Conservation (phyloP, 352 stramenopile species). For the Globisporangium recalcitrans region DNA sequence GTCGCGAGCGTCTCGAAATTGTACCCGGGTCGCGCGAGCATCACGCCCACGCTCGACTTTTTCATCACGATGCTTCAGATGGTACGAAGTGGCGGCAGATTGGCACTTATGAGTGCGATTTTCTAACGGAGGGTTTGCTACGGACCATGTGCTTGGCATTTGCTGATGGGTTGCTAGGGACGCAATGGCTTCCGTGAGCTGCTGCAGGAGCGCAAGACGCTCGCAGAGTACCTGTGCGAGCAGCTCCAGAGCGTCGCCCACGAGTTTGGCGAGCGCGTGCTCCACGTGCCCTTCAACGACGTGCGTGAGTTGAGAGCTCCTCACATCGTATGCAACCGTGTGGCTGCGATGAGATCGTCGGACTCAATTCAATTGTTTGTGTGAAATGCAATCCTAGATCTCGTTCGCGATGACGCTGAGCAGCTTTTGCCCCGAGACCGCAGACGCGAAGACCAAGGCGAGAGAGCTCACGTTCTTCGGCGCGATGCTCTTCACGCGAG, state of each 20-base stretch:
- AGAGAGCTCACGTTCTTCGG: slow-evolving; percentile 88
- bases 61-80: slow-evolving; percentile 99
- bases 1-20: slow-evolving; percentile 87
- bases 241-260: slow-evolving; percentile 68
- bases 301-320: too few species aligned
- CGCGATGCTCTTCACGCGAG: slow-evolving; percentile 97
- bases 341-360: too few species aligned
- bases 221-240: slow-evolving; percentile 70
- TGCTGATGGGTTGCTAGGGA: slow-evolving; percentile 23
- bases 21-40: slow-evolving; percentile 95
- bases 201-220: slow-evolving; percentile 78
- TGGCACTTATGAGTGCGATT: too few species aligned
- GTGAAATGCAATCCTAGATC: slow-evolving; percentile 59
- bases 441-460: slow-evolving; percentile 28
- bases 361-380: too few species aligned
- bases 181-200: slow-evolving; percentile 85
- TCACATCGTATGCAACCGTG: too few species aligned
- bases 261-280: slow-evolving; percentile 87
- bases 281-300: slow-evolving; percentile 90
- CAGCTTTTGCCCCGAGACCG: slow-evolving; percentile 29
- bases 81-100: slow-evolving; percentile 47
- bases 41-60: slow-evolving; percentile 93
- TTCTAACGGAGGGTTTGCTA: too few species aligned
- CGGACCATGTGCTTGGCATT: too few species aligned
- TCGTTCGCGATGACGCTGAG: slow-evolving; percentile 90